Conservation (phyloP, 345 rosid genomes). For the Noccaea bulbosa region DNA sequence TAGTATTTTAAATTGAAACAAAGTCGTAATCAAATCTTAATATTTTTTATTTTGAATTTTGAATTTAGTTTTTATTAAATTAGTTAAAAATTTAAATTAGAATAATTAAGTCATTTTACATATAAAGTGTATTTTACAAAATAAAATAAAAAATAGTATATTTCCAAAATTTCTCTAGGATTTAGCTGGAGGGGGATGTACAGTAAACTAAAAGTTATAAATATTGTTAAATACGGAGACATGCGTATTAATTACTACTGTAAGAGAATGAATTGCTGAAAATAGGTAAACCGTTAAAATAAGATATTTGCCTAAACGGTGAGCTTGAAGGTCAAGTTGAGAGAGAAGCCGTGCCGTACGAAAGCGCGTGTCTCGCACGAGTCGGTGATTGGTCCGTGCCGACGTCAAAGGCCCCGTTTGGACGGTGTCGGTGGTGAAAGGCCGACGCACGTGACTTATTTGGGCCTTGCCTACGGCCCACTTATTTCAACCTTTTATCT, state of each 20-base stretch:
- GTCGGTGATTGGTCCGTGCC: slow-evolving; percentile 30
- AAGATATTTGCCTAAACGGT: slow-evolving; percentile 29
- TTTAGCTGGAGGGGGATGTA: slow-evolving; percentile 1
- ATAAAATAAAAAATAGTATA: too few species aligned
- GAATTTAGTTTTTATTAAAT: too few species aligned
- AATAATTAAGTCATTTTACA: too few species aligned
- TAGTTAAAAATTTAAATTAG: too few species aligned
- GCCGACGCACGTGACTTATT: slow-evolving; percentile 31
- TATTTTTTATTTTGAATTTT: too few species aligned
- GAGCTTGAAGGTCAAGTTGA: slow-evolving; percentile 41
- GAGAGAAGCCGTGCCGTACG: slow-evolving; percentile 19
- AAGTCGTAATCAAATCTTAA: too few species aligned
- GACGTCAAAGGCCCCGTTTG: slow-evolving; percentile 31
- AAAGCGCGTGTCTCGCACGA: slow-evolving; percentile 36
- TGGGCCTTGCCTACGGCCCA: slow-evolving; percentile 41
- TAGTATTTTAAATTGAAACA: too few species aligned
- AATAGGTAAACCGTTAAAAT: slow-evolving; percentile 22
- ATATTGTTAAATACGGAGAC: slow-evolving; percentile 31
- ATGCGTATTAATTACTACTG: slow-evolving; percentile 25
- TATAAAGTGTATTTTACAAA: too few species aligned
- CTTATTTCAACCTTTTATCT: not conserved
- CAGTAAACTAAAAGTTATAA: slow-evolving; percentile 17
- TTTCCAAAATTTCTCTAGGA: too few species aligned
- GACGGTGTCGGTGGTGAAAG: slow-evolving; percentile 43
- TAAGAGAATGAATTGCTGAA: slow-evolving; percentile 19